These are phyloP conservation scores for Pythium graminicola DNA, from an alignment of 352 stramenopile genomes.

Conservation along the genomic window DNA sequence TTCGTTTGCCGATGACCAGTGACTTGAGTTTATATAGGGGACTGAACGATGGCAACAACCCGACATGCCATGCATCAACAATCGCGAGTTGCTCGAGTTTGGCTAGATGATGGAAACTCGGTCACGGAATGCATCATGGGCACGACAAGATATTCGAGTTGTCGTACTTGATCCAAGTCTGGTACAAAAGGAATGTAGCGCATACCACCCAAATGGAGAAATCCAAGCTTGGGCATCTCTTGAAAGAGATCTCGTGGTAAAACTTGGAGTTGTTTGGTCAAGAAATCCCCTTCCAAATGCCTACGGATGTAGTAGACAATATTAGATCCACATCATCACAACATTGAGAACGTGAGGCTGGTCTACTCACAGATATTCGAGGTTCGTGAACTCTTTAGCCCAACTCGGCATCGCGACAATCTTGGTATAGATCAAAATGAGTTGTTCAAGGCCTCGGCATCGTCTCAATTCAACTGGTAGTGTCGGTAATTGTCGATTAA, in stretches of 20 bases:
- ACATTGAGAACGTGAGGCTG: conserved; percentile 3
- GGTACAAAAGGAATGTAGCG: neutral
- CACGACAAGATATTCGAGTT: conserved; percentile 18
- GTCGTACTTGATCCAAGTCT: neutral
- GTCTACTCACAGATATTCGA: conserved; percentile 20
- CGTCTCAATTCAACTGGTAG: conserved; percentile 13
- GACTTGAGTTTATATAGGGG: neutral
- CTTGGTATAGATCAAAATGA: conserved; percentile 29
- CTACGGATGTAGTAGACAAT: neutral
- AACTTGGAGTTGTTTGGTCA: neutral
- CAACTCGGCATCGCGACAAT: conserved; percentile 16
- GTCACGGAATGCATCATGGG: conserved; percentile 8
- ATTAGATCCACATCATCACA: neutral
- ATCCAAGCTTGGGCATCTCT: conserved; percentile 7
- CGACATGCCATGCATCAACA: conserved; percentile 2
- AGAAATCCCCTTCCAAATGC: conserved; percentile 14
- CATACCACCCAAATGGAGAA: conserved; percentile 15
- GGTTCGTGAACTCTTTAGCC: conserved; percentile 11
- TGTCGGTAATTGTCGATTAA: conserved; percentile 18
- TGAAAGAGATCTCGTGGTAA: conserved; percentile 5
- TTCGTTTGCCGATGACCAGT: conserved; percentile 1
- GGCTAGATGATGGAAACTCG: conserved; percentile 4
- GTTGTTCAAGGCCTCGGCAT: conserved; percentile 4
- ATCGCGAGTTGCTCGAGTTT: conserved; percentile 12
- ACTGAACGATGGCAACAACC: neutral